Conservation (phyloP, 2,329 filamentous ascomycete species). For the Coniochaeta sp. region DNA sequence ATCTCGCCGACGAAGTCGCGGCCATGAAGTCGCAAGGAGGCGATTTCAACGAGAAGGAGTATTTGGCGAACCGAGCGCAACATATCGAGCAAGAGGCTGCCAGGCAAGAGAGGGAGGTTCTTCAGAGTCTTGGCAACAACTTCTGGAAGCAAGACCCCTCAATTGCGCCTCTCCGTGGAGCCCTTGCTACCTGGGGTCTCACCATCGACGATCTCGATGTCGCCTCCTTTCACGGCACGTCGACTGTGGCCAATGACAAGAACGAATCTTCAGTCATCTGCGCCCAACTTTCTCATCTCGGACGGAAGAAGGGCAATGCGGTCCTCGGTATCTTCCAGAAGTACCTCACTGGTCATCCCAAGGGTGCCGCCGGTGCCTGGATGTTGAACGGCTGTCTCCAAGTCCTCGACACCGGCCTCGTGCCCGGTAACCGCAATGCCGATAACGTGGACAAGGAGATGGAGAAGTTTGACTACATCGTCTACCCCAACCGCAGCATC, state of each 20-base stretch:
- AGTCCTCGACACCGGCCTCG: conserved; percentile 86
- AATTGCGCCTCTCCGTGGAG: conserved; percentile 92
- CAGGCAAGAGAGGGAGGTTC: conserved; percentile 87
- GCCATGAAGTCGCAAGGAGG: conserved; percentile 78
- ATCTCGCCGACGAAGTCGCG: conserved; percentile 83
- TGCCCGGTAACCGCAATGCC: conserved; percentile 95
- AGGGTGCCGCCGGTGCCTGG: conserved; percentile 98
- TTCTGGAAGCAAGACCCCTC: conserved; percentile 96
- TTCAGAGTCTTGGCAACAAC: conserved; percentile 90
- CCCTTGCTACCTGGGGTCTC: conserved; percentile 94
- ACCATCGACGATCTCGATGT: conserved; percentile 94
- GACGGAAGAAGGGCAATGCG: conserved; percentile 93
- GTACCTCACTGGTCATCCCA: conserved; percentile 96
- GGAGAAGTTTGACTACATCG: conserved; percentile 97
- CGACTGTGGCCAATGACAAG: conserved; percentile 98
- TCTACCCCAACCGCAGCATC: conserved; percentile 90
- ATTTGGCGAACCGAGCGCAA: conserved; percentile 71
- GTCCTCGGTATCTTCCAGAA: conserved; percentile 98
- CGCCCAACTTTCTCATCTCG: conserved; percentile 90
- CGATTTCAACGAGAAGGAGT: conserved; percentile 75
- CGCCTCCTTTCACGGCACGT: conserved; percentile 97
- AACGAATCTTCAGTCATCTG: conserved; percentile 98
- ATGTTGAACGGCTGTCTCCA: conserved; percentile 99
- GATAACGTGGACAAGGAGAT: conserved; percentile 95
- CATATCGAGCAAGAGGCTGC: conserved; percentile 86